These are phyloP conservation scores for Raphidocelis subcapitata DNA, from an alignment of 139 green algal genomes.

Conservation along the genomic window DNA sequence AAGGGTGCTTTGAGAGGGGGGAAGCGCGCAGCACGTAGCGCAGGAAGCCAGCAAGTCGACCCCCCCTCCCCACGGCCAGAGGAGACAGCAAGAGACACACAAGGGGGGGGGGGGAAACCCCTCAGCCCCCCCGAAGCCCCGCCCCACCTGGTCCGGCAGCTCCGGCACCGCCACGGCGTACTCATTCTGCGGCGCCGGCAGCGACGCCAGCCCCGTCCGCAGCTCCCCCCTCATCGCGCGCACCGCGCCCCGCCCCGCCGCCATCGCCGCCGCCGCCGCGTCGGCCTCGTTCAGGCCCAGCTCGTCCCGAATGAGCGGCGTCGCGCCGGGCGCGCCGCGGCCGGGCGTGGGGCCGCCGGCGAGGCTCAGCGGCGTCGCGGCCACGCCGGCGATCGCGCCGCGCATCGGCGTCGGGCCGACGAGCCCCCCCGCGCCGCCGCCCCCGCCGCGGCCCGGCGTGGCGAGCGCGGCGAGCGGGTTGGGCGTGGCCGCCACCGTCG, in stretches of 20 bases:
- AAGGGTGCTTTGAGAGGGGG: no score
- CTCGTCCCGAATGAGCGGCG: conserved; percentile 71
- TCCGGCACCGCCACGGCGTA: conserved; percentile 82
- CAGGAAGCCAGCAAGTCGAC: no score
- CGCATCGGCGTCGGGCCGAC: conserved; percentile 9
- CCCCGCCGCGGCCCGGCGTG: conserved; percentile 17
- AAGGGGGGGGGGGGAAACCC: no score
- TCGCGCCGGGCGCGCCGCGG: conserved; percentile 21
- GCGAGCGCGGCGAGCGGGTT: conserved; percentile 58
- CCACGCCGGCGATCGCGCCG: conserved; percentile 32
- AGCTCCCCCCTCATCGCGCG: conserved; percentile 49
- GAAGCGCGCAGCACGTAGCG: no score
- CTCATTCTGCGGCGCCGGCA: conserved; percentile 90
- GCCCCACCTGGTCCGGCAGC: conserved; percentile 41
- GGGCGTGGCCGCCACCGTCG: conserved; percentile 49
- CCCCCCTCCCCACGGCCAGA: no score
- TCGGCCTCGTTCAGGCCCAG: conserved; percentile 83
- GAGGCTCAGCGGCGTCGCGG: conserved; percentile 29
- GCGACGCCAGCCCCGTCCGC: conserved; percentile 55
- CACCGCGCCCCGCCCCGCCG: background rate
- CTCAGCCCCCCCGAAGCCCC: no score
- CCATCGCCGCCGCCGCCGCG: background rate
- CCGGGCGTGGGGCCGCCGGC: conserved; percentile 34
- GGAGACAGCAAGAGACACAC: no score
- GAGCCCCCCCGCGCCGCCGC: conserved; percentile 12